phyloP scores from a whole-genome alignment of 306 rosid species.

The Astragalus membranaceus region DNA sequence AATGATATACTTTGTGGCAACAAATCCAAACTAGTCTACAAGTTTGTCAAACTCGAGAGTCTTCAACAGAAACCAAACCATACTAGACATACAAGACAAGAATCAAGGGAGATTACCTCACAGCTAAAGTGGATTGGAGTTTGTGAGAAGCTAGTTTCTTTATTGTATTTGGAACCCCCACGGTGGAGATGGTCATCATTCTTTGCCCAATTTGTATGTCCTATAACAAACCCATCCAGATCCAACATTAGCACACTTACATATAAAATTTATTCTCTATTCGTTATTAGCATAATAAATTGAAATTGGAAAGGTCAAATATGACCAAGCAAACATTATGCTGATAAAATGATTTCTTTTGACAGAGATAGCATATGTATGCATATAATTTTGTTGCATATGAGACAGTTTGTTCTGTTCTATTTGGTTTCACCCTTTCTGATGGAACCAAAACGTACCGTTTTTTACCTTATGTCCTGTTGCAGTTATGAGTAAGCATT shows the following conservation, averaged over 20 bases:
- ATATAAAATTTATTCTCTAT: constrained; percentile 13
- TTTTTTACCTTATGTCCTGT: neutral
- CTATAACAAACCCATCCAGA: constrained; percentile 30
- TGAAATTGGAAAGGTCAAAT: neutral
- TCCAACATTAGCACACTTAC: neutral
- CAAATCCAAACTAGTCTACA: neutral
- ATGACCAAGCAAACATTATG: neutral
- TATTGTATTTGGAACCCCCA: constrained; percentile 95
- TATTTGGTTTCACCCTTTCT: neutral
- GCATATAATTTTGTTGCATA: neutral
- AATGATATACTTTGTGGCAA: neutral
- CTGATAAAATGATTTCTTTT: constrained; percentile 9
- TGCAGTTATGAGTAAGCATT: too few species aligned
- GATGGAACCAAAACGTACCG: neutral
- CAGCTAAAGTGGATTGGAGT: constrained; percentile 95
- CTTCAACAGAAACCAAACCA: neutral
- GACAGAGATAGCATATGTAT: neutral
- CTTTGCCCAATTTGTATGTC: constrained; percentile 95
- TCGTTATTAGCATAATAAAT: too few species aligned
- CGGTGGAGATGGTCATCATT: constrained; percentile 96
- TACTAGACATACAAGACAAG: neutral
- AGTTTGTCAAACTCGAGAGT: neutral
- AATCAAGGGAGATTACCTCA: constrained; percentile 50
- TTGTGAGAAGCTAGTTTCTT: constrained; percentile 86
- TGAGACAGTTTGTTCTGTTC: neutral